Conservation (phyloP, 345 rosid species). For the Bruguiera sexangula region DNA sequence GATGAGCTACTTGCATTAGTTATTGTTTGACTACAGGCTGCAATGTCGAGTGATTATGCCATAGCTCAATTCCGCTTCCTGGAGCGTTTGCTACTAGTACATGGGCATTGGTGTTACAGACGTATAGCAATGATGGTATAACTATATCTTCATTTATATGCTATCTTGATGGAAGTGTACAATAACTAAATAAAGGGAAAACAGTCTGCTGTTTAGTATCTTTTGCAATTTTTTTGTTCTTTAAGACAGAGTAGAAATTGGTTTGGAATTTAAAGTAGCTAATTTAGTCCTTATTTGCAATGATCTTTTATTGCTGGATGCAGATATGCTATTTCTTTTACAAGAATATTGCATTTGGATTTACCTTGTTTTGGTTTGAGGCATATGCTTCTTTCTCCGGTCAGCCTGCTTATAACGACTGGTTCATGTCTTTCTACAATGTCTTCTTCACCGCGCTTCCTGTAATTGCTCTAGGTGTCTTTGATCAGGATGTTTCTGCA, state of each 20-base stretch:
- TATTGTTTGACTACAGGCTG: constrained; percentile 55
- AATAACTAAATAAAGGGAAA: too few species aligned
- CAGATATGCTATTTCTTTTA: constrained; percentile 97
- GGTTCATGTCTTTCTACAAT: constrained; percentile 90
- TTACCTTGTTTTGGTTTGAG: constrained; percentile 93
- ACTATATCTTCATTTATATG: constrained; percentile 1
- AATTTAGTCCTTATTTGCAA: not conserved
- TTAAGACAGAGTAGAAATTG: not conserved
- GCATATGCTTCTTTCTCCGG: constrained; percentile 91
- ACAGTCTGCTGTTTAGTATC: not conserved
- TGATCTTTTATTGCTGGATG: constrained; percentile 21
- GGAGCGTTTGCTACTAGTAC: constrained; percentile 79
- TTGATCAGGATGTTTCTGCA: constrained; percentile 94
- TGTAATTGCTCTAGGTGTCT: constrained; percentile 90
- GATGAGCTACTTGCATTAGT: constrained; percentile 3
- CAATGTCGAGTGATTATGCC: constrained; percentile 90
- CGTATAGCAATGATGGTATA: constrained; percentile 85
- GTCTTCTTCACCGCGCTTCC: constrained; percentile 98
- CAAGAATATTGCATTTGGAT: constrained; percentile 87
- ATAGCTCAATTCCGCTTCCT: constrained; percentile 83
- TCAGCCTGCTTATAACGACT: constrained; percentile 86
- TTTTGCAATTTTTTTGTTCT: not conserved
- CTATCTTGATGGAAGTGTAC: too few species aligned
- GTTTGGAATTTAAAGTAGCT: not conserved
- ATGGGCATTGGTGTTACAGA: constrained; percentile 98